These are phyloP conservation scores for Pelagophyceae sp. DNA, from an alignment of 352 stramenopile genomes.

Conservation along the genomic window DNA sequence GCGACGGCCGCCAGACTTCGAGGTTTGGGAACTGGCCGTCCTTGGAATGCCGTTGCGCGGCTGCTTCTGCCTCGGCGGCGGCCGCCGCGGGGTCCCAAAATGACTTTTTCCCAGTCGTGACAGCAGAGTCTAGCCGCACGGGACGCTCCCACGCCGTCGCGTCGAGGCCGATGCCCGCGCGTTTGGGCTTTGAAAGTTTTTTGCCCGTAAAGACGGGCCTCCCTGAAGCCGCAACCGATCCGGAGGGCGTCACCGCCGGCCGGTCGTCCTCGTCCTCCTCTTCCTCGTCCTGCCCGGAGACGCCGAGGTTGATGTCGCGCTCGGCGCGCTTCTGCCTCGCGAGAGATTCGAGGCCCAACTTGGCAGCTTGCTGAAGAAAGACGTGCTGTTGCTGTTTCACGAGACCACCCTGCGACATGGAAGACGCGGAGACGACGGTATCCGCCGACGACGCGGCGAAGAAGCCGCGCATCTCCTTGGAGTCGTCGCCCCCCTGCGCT, in stretches of 20 bases:
- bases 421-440: neutral
- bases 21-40: neutral
- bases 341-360: neutral
- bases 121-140: constrained; percentile 18
- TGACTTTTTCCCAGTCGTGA: neutral
- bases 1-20: neutral
- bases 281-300: neutral
- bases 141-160: constrained; percentile 29
- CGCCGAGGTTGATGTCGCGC: neutral
- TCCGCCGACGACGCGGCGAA: neutral
- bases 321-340: neutral
- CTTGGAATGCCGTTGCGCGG: neutral
- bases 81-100: constrained; percentile 4
- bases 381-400: neutral
- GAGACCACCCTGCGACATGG: neutral
- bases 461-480: neutral
- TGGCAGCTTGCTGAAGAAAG: neutral
- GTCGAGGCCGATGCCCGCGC: constrained; percentile 29
- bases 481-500: neutral
- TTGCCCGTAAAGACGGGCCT: too few species aligned
- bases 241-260: too few species aligned
- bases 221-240: too few species aligned
- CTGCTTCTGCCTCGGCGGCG: neutral
- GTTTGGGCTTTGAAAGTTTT: neutral
- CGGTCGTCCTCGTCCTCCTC: neutral